phyloP scores from a whole-genome alignment of 1,284 basidiomycete species.

The Apiotrichum montevideense region DNA sequence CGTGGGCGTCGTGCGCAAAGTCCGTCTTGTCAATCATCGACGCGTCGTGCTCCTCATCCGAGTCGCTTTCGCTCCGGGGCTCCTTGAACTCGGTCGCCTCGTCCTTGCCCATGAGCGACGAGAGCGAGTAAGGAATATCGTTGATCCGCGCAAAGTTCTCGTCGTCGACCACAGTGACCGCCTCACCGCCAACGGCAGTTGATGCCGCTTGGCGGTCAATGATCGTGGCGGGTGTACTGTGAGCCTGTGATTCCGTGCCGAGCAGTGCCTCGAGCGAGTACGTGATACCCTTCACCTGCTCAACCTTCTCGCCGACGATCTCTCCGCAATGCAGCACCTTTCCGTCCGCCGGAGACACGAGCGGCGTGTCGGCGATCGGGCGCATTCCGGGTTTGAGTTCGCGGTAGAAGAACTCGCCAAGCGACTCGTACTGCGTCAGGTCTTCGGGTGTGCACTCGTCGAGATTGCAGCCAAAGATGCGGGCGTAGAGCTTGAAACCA shows the following conservation, averaged over 20 bases:
- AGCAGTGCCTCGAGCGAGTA: constrained; percentile 91
- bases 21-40: constrained; percentile 38
- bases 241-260: constrained; percentile 52
- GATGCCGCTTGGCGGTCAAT: constrained; percentile 10
- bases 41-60: constrained; percentile 34
- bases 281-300: constrained; percentile 96
- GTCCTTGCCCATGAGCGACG: constrained; percentile 62
- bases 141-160: constrained; percentile 92
- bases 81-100: constrained; percentile 21
- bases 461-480: constrained; percentile 86
- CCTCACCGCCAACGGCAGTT: constrained; percentile 46
- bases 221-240: constrained; percentile 20
- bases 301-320: constrained; percentile 72
- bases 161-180: constrained; percentile 50
- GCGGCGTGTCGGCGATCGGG: constrained; percentile 67
- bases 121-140: constrained; percentile 89
- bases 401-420: constrained; percentile 94
- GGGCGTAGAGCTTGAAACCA: constrained; percentile 78
- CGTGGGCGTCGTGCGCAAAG: constrained; percentile 58
- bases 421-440: constrained; percentile 67
- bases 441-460: constrained; percentile 80
- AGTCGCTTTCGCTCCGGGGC: not conserved
- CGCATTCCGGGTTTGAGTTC: constrained; percentile 74
- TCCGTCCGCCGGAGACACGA: constrained; percentile 92
- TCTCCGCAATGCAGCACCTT: constrained; percentile 86